A percentile compares a stretch with the other conserved stretches of the same genome.
Conservation (phyloP, 2,329 filamentous ascomycete species). For the Xylaria sp. region DNA sequence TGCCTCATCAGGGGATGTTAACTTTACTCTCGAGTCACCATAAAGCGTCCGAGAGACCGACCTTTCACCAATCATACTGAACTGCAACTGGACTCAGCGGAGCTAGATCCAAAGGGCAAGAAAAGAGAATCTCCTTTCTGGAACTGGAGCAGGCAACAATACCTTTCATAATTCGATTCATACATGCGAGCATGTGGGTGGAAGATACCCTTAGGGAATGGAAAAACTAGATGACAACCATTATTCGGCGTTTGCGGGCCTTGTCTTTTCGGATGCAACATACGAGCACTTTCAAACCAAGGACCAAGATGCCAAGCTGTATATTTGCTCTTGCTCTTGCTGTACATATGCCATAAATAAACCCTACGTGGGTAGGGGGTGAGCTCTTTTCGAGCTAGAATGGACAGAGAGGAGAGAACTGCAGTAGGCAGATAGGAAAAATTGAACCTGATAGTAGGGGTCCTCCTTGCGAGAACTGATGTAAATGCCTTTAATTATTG, state of each 20-base stretch:
- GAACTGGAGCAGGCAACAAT: constrained; percentile 31
- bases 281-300: constrained; percentile 5
- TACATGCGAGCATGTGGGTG: constrained; percentile 34
- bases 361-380: constrained; percentile 5
- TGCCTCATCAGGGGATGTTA: constrained; percentile 58
- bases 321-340: constrained; percentile 29
- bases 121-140: constrained; percentile 31
- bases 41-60: not conserved
- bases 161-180: constrained; percentile 29
- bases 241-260: constrained; percentile 27
- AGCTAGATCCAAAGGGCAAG: constrained; percentile 2
- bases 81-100: constrained; percentile 3
- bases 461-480: constrained; percentile 7
- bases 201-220: constrained; percentile 33
- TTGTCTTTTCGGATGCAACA: constrained; percentile 16
- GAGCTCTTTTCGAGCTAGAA: not conserved
- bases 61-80: constrained; percentile 18
- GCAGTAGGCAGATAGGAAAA: constrained; percentile 8
- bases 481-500: constrained; percentile 12
- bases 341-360: constrained; percentile 32
- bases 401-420: constrained; percentile 12
- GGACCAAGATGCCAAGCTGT: constrained; percentile 9
- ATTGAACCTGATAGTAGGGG: not conserved
- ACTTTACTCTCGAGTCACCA: constrained; percentile 53
- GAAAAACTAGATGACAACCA: constrained; percentile 23